Percentiles rank a stretch among this genome's conserved stretches.
Conservation (phyloP, 805 yeast species). For the Sugiyamaella boreocaroliniensis region DNA sequence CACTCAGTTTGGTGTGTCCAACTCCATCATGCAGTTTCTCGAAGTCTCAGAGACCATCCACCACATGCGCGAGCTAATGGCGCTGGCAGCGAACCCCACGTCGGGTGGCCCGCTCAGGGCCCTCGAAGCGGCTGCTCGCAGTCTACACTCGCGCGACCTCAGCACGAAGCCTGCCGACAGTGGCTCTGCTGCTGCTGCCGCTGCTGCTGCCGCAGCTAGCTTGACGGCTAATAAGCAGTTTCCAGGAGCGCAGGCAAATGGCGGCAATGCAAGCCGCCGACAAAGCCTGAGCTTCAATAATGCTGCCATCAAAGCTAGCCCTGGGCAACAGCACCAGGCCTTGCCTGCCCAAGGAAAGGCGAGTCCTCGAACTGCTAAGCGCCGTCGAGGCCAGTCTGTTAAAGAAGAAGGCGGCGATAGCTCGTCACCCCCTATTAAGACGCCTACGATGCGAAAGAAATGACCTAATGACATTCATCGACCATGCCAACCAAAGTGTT, state of each 20-base stretch:
- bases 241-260: background rate
- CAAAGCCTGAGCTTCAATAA: background rate
- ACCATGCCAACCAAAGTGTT: too few relatives aligned
- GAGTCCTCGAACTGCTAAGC: constrained; percentile 3
- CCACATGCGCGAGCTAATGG: constrained; percentile 58
- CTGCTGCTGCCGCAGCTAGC: background rate
- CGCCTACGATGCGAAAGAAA: constrained; percentile 11
- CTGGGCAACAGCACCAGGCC: background rate
- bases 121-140: constrained; percentile 25
- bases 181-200: constrained; percentile 2
- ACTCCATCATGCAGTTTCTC: constrained; percentile 58
- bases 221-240: background rate
- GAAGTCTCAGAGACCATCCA: constrained; percentile 78
- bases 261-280: background rate
- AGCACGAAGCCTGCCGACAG: constrained; percentile 11
- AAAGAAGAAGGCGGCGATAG: background rate
- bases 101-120: constrained; percentile 22
- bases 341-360: background rate
- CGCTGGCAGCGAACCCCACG: constrained; percentile 37
- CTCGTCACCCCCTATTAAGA: constrained; percentile 9
- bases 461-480: background rate
- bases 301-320: background rate
- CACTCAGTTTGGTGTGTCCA: constrained; percentile 56
- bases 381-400: constrained; percentile 3
- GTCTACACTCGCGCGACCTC: constrained; percentile 28